These are phyloP conservation scores for Nelumbo lutea DNA, from an alignment of 164 flowering plant species.

Conservation along the genomic window DNA sequence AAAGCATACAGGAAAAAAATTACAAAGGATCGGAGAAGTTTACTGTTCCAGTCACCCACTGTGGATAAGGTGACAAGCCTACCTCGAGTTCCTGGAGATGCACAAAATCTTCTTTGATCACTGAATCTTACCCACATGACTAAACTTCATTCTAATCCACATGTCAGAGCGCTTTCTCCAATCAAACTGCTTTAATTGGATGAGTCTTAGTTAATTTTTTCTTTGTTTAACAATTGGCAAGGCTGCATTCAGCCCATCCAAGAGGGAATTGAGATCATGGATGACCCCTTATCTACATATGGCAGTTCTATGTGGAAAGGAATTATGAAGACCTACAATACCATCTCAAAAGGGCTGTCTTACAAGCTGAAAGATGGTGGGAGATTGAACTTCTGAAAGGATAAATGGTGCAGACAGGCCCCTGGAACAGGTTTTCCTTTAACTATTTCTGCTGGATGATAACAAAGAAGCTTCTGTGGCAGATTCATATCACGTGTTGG, in stretches of 20 bases:
- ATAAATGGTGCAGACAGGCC: too few relatives aligned
- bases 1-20: conserved; percentile 13
- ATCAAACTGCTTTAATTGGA: conserved; percentile 1
- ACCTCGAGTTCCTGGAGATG: conserved; percentile 30
- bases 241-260: background rate
- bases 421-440: too few relatives aligned
- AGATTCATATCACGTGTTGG: too few relatives aligned
- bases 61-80: conserved; percentile 29
- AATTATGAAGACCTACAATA: too few relatives aligned
- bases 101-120: conserved; percentile 20
- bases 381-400: too few relatives aligned
- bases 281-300: too few relatives aligned
- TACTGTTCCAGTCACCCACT: conserved; percentile 16
- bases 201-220: background rate
- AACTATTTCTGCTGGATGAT: too few relatives aligned
- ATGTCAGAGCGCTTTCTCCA: conserved; percentile 3
- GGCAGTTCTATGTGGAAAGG: too few relatives aligned
- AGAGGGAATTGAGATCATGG: too few relatives aligned
- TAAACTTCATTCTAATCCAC: conserved; percentile 5
- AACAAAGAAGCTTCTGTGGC: too few relatives aligned
- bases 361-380: too few relatives aligned
- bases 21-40: conserved; percentile 19
- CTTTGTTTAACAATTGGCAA: background rate
- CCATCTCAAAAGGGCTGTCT: too few relatives aligned
- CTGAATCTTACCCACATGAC: conserved; percentile 19